These are phyloP conservation scores for Aspergillus pseudoterreus DNA, from an alignment of 2,329 filamentous ascomycete genomes.

Conservation along the genomic window DNA sequence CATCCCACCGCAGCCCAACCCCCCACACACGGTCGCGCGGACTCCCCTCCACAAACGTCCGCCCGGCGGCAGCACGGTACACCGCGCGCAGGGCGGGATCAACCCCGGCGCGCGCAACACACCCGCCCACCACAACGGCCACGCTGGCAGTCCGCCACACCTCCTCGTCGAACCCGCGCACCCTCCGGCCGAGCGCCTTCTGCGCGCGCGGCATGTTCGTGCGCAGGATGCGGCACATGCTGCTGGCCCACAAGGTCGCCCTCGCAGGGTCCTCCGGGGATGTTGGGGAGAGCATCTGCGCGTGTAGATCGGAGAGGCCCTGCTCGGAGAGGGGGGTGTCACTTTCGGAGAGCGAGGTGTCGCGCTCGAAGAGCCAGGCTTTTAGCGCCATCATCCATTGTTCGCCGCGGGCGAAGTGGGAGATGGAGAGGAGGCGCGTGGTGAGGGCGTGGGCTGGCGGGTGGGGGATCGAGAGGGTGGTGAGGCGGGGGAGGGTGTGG, in stretches of 20 bases:
- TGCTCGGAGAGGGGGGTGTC: not conserved
- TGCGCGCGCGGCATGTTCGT: conserved; percentile 5
- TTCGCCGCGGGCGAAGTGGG: conserved; percentile 9
- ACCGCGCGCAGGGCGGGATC: conserved; percentile 5
- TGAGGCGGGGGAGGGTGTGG: conserved; percentile 5
- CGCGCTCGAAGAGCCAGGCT: conserved; percentile 12
- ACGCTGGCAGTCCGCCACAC: conserved; percentile 7
- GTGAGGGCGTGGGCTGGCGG: conserved; percentile 1
- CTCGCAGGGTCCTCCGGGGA: not conserved
- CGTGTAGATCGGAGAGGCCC: not conserved
- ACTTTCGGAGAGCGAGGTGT: not conserved
- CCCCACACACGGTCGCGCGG: conserved; percentile 7
- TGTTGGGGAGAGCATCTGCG: not conserved
- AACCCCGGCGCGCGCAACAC: conserved; percentile 10
- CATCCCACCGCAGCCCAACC: conserved; percentile 12
- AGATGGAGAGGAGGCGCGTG: conserved; percentile 4
- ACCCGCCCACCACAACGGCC: conserved; percentile 6
- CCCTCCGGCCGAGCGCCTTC: conserved; percentile 8
- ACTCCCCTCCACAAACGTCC: conserved; percentile 12
- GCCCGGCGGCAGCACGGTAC: conserved; percentile 1
- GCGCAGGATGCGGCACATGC: conserved; percentile 5
- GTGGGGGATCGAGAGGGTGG: not conserved
- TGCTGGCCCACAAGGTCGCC: not conserved
- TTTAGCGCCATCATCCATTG: conserved; percentile 15
- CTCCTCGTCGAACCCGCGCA: conserved; percentile 3